Evolutionary conservation across 2,329 filamentous ascomycete genomes (phyloP), one percentile per base, ranked within the genome.

Genomic region (Fusarium tricinctum): DNA sequence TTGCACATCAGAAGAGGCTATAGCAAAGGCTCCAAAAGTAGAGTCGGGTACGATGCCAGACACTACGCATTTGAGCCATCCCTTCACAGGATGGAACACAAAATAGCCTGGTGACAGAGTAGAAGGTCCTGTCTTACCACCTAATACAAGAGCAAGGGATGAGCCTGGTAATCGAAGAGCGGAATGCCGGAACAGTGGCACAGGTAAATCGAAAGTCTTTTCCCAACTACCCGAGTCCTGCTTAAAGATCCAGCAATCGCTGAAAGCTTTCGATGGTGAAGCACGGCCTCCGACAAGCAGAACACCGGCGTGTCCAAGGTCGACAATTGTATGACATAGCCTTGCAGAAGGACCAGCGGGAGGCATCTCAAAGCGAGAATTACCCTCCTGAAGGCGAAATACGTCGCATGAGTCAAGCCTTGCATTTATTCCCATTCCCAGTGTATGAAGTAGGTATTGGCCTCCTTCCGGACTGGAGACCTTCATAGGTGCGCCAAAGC

Each of bases 261-360:
- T 82, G 42, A 93, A 81, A 2, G 89, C 89, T 30, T 84, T 85
- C 14, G 89, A 84, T 6, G 94, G 94, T 9, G 93, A 95, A n/a
- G 86, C 84, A 61, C 94, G 86, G 7, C 95, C 95, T 23, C 95
- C 94, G 30, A 88, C 85, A 46, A 97, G 81, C 13, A 97, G 78
- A 61, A 85, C 85, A 17, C 86, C 86, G 22, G 79, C 78, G 33
- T 83, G 80, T 3, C 84, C 85, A 7, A 97, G 76, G 48, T 88
- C 83, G 20, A 91, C 94, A 20, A 94, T 82, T 0, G 92, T 91
- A 77, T 96, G 92, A 71, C 92, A 96, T 83, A 95, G 90, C 44
- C 90, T 77, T 13, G 78, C 71, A 13, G 70, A 59, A 10, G 79
- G 79, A 6, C 78, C 79, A 10, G 55, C 57, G 4, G 70, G 57